Conservation (phyloP, 1,284 basidiomycete genomes). For the Acaromyces ingoldii region DNA sequence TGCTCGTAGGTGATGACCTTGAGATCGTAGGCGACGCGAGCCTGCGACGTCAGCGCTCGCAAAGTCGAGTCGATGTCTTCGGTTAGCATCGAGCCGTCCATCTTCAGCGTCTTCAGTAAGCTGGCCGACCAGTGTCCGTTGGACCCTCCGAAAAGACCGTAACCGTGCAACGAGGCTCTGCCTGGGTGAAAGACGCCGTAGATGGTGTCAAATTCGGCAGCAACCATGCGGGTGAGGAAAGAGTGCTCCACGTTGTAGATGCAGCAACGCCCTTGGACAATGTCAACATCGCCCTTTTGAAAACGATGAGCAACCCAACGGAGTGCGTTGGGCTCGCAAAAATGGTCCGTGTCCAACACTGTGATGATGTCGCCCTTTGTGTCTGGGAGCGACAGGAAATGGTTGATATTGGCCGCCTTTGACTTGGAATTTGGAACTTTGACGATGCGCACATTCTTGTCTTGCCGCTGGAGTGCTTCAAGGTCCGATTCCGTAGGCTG, state of each 20-base stretch:
- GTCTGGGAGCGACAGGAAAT: constrained; percentile 30
- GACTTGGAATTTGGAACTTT: constrained; percentile 37
- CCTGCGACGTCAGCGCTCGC: constrained; percentile 40
- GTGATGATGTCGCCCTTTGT: constrained; percentile 35
- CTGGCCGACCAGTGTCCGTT: constrained; percentile 45
- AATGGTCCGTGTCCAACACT: constrained; percentile 42
- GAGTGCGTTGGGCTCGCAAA: constrained; percentile 34
- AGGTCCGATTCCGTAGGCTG: constrained; percentile 28
- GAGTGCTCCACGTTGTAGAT: constrained; percentile 41
- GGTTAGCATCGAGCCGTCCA: constrained; percentile 39
- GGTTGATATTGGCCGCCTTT: constrained; percentile 41
- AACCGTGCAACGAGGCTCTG: constrained; percentile 30
- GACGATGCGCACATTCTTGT: constrained; percentile 27
- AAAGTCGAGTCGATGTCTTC: constrained; percentile 44
- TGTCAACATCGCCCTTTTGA: constrained; percentile 37
- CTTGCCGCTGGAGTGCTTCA: constrained; percentile 18
- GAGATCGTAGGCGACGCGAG: constrained; percentile 38
- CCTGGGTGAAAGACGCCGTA: constrained; percentile 44
- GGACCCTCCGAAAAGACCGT: constrained; percentile 41
- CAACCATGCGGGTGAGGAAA: constrained; percentile 26
- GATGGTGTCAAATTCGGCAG: constrained; percentile 42
- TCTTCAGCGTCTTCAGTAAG: constrained; percentile 32
- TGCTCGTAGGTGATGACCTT: constrained; percentile 37
- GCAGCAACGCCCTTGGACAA: constrained; percentile 42
- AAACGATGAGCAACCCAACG: constrained; percentile 36